These are phyloP conservation scores for Metarhizium humberi DNA, from an alignment of 2,329 filamentous ascomycete genomes.

Conservation along the genomic window DNA sequence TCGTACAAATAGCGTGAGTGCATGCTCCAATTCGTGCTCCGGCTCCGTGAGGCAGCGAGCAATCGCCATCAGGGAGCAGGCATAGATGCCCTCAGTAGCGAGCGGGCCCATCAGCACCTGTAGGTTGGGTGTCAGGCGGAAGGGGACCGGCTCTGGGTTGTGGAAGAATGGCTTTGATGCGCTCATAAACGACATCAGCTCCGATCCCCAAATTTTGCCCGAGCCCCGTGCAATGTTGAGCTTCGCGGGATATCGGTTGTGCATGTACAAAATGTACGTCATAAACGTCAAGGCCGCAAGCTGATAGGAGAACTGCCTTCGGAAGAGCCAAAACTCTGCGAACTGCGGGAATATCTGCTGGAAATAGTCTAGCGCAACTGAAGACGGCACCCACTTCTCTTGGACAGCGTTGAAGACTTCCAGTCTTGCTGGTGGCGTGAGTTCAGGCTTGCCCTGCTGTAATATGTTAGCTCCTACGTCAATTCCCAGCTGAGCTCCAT, in stretches of 20 bases:
- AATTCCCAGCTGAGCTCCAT: neutral
- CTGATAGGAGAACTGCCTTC: constrained; percentile 92
- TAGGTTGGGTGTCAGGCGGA: constrained; percentile 92
- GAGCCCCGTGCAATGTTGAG: constrained; percentile 73
- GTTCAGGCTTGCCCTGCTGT: constrained; percentile 56
- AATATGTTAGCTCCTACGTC: neutral
- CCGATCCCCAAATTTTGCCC: constrained; percentile 93
- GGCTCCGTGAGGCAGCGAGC: constrained; percentile 88
- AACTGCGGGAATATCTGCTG: constrained; percentile 79
- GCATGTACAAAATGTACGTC: constrained; percentile 97
- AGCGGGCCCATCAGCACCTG: constrained; percentile 94
- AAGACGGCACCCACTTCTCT: constrained; percentile 82
- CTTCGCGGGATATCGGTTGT: constrained; percentile 91
- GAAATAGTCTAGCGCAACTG: constrained; percentile 80
- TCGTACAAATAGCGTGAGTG: constrained; percentile 86
- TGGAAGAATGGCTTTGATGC: constrained; percentile 79
- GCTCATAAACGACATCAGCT: constrained; percentile 86
- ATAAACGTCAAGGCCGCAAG: constrained; percentile 93
- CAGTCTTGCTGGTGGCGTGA: constrained; percentile 62
- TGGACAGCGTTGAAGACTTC: constrained; percentile 95
- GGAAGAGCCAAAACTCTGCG: constrained; percentile 97
- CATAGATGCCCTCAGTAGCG: constrained; percentile 92
- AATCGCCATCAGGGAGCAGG: constrained; percentile 92
- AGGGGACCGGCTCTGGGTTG: constrained; percentile 91
- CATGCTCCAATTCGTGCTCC: constrained; percentile 84